These are phyloP conservation scores for Penicillium sp. DNA, from an alignment of 2,329 filamentous ascomycete genomes.

Conservation along the genomic window DNA sequence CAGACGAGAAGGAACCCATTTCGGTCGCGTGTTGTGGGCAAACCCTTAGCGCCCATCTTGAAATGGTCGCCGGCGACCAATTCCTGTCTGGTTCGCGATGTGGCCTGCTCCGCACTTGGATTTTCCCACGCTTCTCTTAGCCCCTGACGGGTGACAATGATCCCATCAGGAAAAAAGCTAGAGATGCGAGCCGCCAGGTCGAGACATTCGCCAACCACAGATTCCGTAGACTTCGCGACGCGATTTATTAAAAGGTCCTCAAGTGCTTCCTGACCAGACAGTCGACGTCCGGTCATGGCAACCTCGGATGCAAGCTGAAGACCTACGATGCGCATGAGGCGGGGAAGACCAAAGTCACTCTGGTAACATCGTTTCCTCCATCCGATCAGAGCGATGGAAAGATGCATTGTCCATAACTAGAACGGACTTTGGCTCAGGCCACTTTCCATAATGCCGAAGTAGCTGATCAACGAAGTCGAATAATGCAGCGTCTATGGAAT, in stretches of 20 bases:
- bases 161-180: constrained; percentile 65
- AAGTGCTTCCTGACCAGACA: constrained; percentile 57
- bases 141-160: constrained; percentile 66
- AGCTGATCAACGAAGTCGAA: no score
- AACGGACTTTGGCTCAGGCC: no score
- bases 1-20: constrained; percentile 57
- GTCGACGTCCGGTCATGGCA: constrained; percentile 59
- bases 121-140: constrained; percentile 67
- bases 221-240: constrained; percentile 62
- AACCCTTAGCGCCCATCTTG: constrained; percentile 72
- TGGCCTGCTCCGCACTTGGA: constrained; percentile 59
- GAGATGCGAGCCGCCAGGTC: constrained; percentile 57
- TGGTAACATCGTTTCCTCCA: no score
- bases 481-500: no score
- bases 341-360: constrained; percentile 51
- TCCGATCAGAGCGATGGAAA: no score
- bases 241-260: constrained; percentile 64
- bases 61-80: constrained; percentile 91
- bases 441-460: no score
- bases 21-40: constrained; percentile 72
- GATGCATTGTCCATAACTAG: no score
- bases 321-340: constrained; percentile 63
- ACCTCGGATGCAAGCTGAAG: constrained; percentile 67
- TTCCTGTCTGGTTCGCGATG: constrained; percentile 75
- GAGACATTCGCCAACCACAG: constrained; percentile 70